phyloP scores from a whole-genome alignment of 108 stramenopile species.

The Skeletonema tropicum region DNA sequence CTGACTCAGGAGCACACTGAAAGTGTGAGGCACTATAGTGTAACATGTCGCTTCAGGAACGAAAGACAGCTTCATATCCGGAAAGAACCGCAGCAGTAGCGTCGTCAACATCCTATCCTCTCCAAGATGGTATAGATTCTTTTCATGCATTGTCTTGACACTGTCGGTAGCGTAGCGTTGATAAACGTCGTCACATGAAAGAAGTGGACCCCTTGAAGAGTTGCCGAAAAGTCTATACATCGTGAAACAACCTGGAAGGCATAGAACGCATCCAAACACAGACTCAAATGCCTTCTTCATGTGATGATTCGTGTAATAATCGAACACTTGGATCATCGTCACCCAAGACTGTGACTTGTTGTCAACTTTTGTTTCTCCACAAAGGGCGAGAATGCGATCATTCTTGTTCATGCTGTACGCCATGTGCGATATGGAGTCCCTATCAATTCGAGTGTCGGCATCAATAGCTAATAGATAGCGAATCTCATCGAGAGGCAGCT shows the following conservation, averaged over 20 bases:
- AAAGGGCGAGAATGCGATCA: background rate
- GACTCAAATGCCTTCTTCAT: slow-evolving; percentile 62
- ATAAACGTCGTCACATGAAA: slow-evolving; percentile 37
- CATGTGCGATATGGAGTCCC: background rate
- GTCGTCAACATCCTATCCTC: slow-evolving; percentile 58
- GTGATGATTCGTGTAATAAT: slow-evolving; percentile 47
- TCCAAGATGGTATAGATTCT: slow-evolving; percentile 51
- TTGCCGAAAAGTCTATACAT: slow-evolving; percentile 59
- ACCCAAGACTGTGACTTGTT: slow-evolving; percentile 11
- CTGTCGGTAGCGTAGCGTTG: slow-evolving; percentile 50
- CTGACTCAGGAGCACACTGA: slow-evolving; percentile 42
- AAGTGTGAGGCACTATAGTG: slow-evolving; percentile 49
- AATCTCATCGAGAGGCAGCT: slow-evolving; percentile 47
- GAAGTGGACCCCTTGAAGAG: slow-evolving; percentile 44
- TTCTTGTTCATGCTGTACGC: background rate
- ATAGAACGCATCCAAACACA: slow-evolving; percentile 64
- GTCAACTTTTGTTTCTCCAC: background rate
- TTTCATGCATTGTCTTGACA: slow-evolving; percentile 47
- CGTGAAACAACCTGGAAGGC: slow-evolving; percentile 66
- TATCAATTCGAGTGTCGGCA: background rate
- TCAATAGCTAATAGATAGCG: background rate
- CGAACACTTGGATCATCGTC: slow-evolving; percentile 7
- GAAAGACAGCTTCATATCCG: slow-evolving; percentile 48
- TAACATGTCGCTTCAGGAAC: slow-evolving; percentile 48
- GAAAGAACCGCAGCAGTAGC: slow-evolving; percentile 45